These are phyloP conservation scores for Suillus americanus DNA, from an alignment of 768 basidiomycete genomes.

Conservation along the genomic window DNA sequence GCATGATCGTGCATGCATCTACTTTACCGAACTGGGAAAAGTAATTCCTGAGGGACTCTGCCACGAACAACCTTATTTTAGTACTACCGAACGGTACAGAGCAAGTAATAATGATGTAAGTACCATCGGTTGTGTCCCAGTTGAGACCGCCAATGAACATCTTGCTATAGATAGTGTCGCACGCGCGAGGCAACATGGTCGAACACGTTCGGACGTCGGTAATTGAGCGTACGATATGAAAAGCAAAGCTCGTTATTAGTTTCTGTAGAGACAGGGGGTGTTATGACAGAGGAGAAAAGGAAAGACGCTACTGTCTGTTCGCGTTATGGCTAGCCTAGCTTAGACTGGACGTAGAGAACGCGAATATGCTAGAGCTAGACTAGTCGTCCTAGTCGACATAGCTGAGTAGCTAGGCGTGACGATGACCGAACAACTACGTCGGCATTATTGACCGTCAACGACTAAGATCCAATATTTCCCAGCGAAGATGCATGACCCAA, in stretches of 20 bases:
- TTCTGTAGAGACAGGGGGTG: constrained; percentile 67
- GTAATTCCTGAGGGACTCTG: constrained; percentile 80
- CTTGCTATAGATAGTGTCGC: constrained; percentile 67
- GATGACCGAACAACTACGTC: constrained; percentile 44
- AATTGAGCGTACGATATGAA: constrained; percentile 29
- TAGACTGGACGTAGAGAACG: constrained; percentile 74
- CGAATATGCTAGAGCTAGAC: constrained; percentile 75
- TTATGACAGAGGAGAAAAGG: constrained; percentile 58
- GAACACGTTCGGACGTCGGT: constrained; percentile 23
- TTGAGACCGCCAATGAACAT: constrained; percentile 99
- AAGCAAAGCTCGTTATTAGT: constrained; percentile 75
- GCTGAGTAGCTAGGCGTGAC: constrained; percentile 46
- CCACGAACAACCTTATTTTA: constrained; percentile 35
- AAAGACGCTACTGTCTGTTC: constrained; percentile 74
- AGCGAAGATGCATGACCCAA: constrained; percentile 10
- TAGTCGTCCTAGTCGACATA: constrained; percentile 60
- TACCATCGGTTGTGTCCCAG: constrained; percentile 99
- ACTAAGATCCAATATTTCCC: constrained; percentile 27
- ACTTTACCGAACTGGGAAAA: constrained; percentile 97
- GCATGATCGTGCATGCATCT: constrained; percentile 98
- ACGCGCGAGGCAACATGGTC: constrained; percentile 22
- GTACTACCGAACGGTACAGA: constrained; percentile 41
- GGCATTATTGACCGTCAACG: constrained; percentile 26
- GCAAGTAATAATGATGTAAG: constrained; percentile 39
- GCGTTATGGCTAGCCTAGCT: constrained; percentile 64